Evolutionary conservation across 2,329 filamentous ascomycete genomes (phyloP), one percentile per base, ranked within the genome.

Genomic region (Phialophora chinensis): DNA sequence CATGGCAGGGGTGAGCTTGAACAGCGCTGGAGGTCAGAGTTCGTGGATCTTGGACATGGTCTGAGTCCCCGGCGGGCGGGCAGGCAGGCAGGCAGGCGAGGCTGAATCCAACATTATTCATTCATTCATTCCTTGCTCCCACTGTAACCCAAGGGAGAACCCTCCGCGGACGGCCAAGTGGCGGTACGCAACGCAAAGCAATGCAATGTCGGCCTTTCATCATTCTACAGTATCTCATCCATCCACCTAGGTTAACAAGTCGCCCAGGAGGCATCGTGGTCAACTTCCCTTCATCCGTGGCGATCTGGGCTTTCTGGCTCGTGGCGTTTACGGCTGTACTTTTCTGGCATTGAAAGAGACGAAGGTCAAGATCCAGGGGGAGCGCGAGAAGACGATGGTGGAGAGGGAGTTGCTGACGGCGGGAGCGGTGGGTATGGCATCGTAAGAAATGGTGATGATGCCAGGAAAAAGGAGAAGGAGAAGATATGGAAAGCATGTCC

Each of bases 31-130:
- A 14, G 54, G 58, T 7, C 62, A 55, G 27, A 66, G 63, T 33
- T 62, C 33, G 56, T 70, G 68, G 68, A 70, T 70, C 33, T 60
- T 70, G 63, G 68, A 70, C 61, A 29, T 68, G 29, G 42, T 61
- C 23, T 69, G 59, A 66, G 29, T 7, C 38, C n/a, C n/a, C n/a
- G n/a, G 17, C 38, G 8, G 6, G 3, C 14, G 3, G 35, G 35
- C 17, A 25, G 23, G 23, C 23, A 25, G 23, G 23, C 23, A n/a
- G 6, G 12, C 14, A 4, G 35, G 35, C 17, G 38, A 42, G 38
- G 17, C 38, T 44, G 38, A 44, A 44, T n/a, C 14, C 14, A n/a
- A 8, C 14, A 2, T 44, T 17, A 44, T n/a, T 11, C 33, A 12
- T 11, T 33, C 29, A 7, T 31, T 31, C 31, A 31, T 10, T 0